Percentiles rank a stretch among this genome's conserved stretches.
phyloP scores from a whole-genome alignment of 495 filamentous ascomycete species.

The Hypomontagnella submonticulosa region DNA sequence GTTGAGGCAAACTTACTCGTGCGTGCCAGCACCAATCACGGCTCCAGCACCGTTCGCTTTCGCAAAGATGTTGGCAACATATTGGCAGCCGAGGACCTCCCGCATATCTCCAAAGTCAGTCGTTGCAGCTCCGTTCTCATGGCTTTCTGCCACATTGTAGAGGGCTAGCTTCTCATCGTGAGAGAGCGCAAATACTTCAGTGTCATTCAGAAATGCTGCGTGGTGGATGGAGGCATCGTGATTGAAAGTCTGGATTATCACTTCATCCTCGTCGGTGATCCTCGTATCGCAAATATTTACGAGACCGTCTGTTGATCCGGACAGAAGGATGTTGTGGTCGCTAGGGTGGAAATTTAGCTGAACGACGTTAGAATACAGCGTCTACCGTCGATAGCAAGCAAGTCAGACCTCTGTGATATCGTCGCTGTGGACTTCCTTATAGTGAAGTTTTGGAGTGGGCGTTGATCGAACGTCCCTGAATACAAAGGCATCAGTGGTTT shows the following conservation, averaged over 20 bases:
- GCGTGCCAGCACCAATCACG: constrained; percentile 70
- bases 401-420: constrained; percentile 80
- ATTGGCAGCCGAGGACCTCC: constrained; percentile 77
- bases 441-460: constrained; percentile 64
- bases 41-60: constrained; percentile 65
- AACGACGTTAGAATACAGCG: constrained; percentile 6
- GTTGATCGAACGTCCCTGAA: constrained; percentile 75
- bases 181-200: constrained; percentile 77
- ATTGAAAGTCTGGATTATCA: constrained; percentile 87
- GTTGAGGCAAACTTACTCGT: constrained; percentile 58
- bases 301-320: constrained; percentile 91
- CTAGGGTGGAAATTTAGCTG: constrained; percentile 79
- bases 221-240: constrained; percentile 85
- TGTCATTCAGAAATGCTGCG: constrained; percentile 78
- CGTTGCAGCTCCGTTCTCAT: constrained; percentile 65
- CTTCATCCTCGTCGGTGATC: constrained; percentile 84
- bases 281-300: constrained; percentile 84
- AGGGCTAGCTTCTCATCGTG: constrained; percentile 85
- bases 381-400: neutral
- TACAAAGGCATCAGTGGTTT: constrained; percentile 15
- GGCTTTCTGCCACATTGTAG: constrained; percentile 71
- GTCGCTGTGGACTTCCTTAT: constrained; percentile 90
- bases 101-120: constrained; percentile 81
- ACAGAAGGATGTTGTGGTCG: constrained; percentile 72
- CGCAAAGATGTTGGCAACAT: constrained; percentile 76